Evolutionary conservation across 495 filamentous ascomycete genomes (phyloP).

Genomic region (Neurospora discreta): DNA sequence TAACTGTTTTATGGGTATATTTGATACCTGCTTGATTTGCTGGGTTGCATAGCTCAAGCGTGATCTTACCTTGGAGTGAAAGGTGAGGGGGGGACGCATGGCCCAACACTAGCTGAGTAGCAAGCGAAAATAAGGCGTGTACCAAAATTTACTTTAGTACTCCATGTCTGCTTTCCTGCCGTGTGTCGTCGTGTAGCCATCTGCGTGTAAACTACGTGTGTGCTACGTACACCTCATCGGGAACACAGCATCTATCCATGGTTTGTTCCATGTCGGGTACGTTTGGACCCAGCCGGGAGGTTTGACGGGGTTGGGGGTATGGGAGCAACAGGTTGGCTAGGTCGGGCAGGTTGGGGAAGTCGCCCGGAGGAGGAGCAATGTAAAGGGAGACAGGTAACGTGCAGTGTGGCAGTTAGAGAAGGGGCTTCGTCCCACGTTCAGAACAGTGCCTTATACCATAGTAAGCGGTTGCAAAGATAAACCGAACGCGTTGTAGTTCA

Average conservation of each 20-base stretch:
- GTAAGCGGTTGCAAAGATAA: neutral
- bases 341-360: neutral
- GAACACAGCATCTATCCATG: neutral
- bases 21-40: too few species aligned
- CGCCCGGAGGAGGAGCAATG: too few species aligned
- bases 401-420: neutral
- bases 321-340: too few species aligned
- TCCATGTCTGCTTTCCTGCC: neutral
- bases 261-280: neutral
- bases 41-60: too few species aligned
- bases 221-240: neutral
- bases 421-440: neutral
- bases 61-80: too few species aligned
- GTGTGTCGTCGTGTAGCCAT: neutral
- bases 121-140: neutral
- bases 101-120: neutral
- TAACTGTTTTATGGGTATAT: too few species aligned
- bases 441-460: neutral
- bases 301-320: neutral
- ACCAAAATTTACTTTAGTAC: neutral
- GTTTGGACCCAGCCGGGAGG: neutral
- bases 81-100: neutral
- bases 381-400: neutral
- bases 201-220: neutral
- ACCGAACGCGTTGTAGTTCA: neutral